Conservation (phyloP, 169 alveolate genomes). For the Plasmodium reichenowi region DNA sequence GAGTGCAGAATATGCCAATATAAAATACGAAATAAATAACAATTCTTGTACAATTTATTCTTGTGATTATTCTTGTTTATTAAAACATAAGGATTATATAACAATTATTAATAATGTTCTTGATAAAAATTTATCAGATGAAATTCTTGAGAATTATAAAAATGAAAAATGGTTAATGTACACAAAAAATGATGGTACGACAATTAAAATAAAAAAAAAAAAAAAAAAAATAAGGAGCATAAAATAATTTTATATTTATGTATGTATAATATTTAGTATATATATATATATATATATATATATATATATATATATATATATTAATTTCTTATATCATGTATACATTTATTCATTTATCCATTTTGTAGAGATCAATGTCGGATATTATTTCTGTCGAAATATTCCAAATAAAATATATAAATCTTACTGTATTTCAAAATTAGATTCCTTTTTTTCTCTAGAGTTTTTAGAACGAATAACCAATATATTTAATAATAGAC, state of each 20-base stretch:
- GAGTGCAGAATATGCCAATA: constrained; percentile 44
- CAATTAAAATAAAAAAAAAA: not conserved
- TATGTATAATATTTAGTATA: not conserved
- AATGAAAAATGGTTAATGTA: constrained; percentile 38
- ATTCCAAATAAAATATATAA: constrained; percentile 52
- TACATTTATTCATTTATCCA: not conserved
- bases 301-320: too few species aligned
- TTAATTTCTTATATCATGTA: not conserved
- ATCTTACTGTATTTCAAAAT: constrained; percentile 29
- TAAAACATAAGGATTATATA: not conserved
- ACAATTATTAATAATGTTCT: constrained; percentile 17
- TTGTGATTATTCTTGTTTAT: not conserved
- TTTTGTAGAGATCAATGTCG: constrained; percentile 29
- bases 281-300: too few species aligned
- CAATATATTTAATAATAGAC: constrained; percentile 3
- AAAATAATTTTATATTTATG: not conserved
- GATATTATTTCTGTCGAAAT: constrained; percentile 52
- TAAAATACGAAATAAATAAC: constrained; percentile 25
- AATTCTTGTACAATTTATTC: constrained; percentile 9
- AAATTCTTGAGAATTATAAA: constrained; percentile 25
- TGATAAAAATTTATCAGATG: constrained; percentile 1
- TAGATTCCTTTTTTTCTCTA: constrained; percentile 15
- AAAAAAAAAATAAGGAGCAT: not conserved
- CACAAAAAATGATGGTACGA: constrained; percentile 51
- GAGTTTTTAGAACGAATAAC: constrained; percentile 17